These are phyloP conservation scores for Pichia gijzeniarum DNA, from an alignment of 805 yeast genomes.

Conservation along the genomic window DNA sequence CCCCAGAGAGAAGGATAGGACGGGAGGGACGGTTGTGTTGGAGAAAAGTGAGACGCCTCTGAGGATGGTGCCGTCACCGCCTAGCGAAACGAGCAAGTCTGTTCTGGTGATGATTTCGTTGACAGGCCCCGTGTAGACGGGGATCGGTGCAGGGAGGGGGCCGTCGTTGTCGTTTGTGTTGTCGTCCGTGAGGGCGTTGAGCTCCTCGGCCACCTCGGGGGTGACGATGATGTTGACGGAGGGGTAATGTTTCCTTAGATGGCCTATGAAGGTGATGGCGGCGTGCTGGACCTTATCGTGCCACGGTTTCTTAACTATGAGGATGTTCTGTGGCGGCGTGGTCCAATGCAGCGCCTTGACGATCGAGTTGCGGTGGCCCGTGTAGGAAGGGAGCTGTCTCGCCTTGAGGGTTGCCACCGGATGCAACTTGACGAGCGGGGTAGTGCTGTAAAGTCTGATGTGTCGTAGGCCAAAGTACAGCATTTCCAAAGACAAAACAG, in stretches of 20 bases:
- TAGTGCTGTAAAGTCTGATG: too few relatives aligned
- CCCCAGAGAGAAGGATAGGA: constrained; percentile 81
- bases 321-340: constrained; percentile 64
- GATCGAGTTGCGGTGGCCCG: constrained; percentile 50
- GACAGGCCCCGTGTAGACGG: constrained; percentile 52
- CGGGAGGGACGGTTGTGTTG: constrained; percentile 75
- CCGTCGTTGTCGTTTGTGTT: neutral
- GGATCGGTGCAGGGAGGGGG: constrained; percentile 4
- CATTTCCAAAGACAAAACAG: too few relatives aligned
- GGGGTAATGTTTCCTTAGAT: constrained; percentile 57
- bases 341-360: constrained; percentile 64
- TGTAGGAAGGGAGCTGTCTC: constrained; percentile 44
- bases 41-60: constrained; percentile 78
- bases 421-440: constrained; percentile 2
- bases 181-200: constrained; percentile 21
- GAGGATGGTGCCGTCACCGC: constrained; percentile 95
- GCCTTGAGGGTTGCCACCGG: constrained; percentile 12
- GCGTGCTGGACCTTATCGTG: constrained; percentile 57
- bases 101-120: constrained; percentile 57
- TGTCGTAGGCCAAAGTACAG: too few relatives aligned
- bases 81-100: constrained; percentile 78
- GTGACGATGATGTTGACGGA: constrained; percentile 71
- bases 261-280: constrained; percentile 56
- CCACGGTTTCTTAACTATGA: constrained; percentile 83
- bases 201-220: constrained; percentile 67